Evolutionary conservation across 176 grass and related monocot species (phyloP).

Genomic region (Dactylis glomerata): DNA sequence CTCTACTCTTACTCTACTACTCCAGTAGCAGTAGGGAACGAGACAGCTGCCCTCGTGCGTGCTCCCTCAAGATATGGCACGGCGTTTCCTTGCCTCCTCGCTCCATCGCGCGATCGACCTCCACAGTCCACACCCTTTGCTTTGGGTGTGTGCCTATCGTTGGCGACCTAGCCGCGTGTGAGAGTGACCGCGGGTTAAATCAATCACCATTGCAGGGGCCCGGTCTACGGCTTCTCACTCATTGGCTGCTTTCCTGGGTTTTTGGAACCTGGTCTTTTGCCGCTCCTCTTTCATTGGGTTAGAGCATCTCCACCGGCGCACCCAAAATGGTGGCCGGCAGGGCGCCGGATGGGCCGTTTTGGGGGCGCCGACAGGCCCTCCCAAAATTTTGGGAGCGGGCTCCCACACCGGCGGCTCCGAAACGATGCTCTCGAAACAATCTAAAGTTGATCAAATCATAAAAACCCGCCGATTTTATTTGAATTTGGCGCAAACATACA

Average conservation of each 20-base stretch:
- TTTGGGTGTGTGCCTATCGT: not conserved
- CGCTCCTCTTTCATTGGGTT: not conserved
- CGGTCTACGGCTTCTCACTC: not conserved
- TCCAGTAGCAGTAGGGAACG: not conserved
- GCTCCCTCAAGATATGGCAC: conserved; percentile 38
- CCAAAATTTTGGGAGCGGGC: no score
- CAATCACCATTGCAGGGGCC: not conserved
- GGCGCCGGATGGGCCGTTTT: no score
- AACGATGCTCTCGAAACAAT: no score
- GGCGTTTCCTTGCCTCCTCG: not conserved
- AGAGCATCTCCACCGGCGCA: no score
- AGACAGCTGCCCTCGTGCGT: conserved; percentile 6
- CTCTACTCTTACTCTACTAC: no score
- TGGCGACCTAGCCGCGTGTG: not conserved
- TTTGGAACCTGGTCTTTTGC: conserved; percentile 17
- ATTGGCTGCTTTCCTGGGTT: conserved; percentile 35
- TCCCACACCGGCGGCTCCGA: no score
- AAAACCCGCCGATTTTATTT: no score
- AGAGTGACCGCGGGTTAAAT: not conserved
- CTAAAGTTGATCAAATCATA: no score
- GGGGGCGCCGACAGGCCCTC: no score
- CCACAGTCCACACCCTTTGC: not conserved
- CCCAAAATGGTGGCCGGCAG: no score
- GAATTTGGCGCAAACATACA: no score
- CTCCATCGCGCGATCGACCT: not conserved